phyloP scores from a whole-genome alignment of 2,329 filamentous ascomycete species.

The Zymoseptoria passerinii region DNA sequence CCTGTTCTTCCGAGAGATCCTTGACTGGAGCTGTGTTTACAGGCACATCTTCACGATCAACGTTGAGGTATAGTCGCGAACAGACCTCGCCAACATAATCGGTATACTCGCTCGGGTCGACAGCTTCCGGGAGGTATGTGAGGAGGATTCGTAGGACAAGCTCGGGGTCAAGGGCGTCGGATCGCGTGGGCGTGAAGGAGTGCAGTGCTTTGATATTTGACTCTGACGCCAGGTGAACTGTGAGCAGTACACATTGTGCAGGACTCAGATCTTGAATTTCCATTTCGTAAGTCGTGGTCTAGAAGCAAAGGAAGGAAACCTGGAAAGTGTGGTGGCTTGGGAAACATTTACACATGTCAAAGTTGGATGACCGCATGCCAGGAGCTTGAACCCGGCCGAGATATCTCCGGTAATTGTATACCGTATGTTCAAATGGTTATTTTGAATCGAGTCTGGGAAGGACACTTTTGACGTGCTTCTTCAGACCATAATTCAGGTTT shows the following conservation, averaged over 20 bases:
- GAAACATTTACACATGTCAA: not conserved
- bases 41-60: slow-evolving; percentile 33
- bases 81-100: slow-evolving; percentile 53
- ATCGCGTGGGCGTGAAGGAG: slow-evolving; percentile 50
- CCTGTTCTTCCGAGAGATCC: slow-evolving; percentile 54
- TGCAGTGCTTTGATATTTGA: slow-evolving; percentile 57
- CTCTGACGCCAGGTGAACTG: slow-evolving; percentile 59
- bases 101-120: slow-evolving; percentile 55
- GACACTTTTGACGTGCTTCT: not conserved
- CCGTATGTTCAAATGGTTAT: not conserved
- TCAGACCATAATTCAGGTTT: not conserved
- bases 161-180: slow-evolving; percentile 52
- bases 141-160: slow-evolving; percentile 65
- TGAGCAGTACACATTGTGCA: slow-evolving; percentile 63
- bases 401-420: not conserved
- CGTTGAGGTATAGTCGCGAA: slow-evolving; percentile 37
- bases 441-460: not conserved
- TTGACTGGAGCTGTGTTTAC: slow-evolving; percentile 52
- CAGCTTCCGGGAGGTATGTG: slow-evolving; percentile 66
- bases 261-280: slow-evolving; percentile 44
- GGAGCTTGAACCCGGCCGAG: not conserved
- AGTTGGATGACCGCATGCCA: not conserved
- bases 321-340: not conserved
- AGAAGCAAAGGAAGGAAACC: not conserved
- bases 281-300: slow-evolving; percentile 6